A percentile compares a stretch with the other conserved stretches of the same genome.
phyloP scores from a whole-genome alignment of 2,329 filamentous ascomycete species.

The Colletotrichum endophyticum region DNA sequence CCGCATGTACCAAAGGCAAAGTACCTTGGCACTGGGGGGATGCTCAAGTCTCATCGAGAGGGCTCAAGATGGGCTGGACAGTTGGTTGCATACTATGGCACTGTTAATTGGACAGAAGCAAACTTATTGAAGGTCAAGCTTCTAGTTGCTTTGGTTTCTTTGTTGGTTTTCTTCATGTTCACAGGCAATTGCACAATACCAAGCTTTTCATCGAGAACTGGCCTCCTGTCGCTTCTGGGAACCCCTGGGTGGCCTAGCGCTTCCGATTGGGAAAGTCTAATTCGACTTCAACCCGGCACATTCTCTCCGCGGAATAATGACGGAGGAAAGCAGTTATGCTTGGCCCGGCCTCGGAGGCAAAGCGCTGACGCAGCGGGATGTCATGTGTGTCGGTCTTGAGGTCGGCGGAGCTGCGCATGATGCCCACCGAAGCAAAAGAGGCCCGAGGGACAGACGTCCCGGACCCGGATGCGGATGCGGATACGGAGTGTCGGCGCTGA shows the following conservation, averaged over 20 bases:
- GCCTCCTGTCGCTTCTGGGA: neutral
- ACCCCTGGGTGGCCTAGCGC: neutral
- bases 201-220: neutral
- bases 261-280: neutral
- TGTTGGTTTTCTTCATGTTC: neutral
- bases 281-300: neutral
- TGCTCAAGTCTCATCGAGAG: neutral
- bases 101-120: neutral
- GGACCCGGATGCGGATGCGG: constrained; percentile 12
- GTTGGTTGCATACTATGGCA: neutral
- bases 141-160: neutral
- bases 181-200: neutral
- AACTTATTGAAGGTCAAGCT: neutral
- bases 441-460: neutral
- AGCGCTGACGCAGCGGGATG: neutral
- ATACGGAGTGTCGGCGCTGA: neutral
- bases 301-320: neutral
- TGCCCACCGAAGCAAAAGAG: neutral
- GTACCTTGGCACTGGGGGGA: neutral
- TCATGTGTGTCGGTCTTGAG: neutral
- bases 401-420: neutral
- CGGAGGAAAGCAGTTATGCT: neutral
- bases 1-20: neutral
- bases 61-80: neutral
- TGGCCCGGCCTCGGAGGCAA: neutral